phyloP scores from a whole-genome alignment of 768 basidiomycete genomes.

The Exidia glandulosa region DNA sequence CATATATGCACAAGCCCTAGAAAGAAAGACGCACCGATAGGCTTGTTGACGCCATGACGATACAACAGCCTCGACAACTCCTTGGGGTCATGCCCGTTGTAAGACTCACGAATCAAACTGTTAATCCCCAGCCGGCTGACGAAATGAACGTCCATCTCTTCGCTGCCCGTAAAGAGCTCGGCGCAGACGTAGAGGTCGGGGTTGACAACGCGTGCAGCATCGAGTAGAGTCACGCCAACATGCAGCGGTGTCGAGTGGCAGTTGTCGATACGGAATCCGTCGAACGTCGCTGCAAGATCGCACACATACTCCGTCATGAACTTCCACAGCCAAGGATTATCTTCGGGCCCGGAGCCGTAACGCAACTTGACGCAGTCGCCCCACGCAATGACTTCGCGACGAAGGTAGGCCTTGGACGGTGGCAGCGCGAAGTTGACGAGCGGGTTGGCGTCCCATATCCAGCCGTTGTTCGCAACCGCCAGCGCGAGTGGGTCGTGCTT shows the following conservation, averaged over 20 bases:
- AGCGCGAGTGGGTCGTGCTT: conserved; percentile 43
- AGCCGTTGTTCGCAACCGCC: conserved; percentile 93
- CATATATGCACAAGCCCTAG: background rate
- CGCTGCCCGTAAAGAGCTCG: conserved; percentile 91
- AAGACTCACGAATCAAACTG: conserved; percentile 88
- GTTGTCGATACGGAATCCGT: conserved; percentile 97
- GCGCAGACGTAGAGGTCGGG: conserved; percentile 95
- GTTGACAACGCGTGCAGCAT: conserved; percentile 77
- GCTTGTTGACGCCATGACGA: conserved; percentile 84
- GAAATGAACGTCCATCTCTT: conserved; percentile 86
- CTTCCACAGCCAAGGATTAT: conserved; percentile 91
- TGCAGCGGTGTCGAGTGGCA: conserved; percentile 95
- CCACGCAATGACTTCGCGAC: conserved; percentile 96
- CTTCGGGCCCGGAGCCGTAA: conserved; percentile 67
- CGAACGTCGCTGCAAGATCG: conserved; percentile 70
- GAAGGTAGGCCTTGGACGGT: conserved; percentile 88
- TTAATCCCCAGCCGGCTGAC: conserved; percentile 90
- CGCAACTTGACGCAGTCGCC: conserved; percentile 97
- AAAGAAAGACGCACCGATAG: conserved; percentile 53
- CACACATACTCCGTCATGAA: conserved; percentile 82
- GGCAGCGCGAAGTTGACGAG: conserved; percentile 86
- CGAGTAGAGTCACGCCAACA: conserved; percentile 92
- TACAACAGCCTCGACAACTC: conserved; percentile 84
- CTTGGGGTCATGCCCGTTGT: conserved; percentile 82
- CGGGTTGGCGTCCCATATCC: conserved; percentile 97